Base-by-base conservation (phyloP, 345 rosid genomes). In the Microcos paniculata region DNA sequence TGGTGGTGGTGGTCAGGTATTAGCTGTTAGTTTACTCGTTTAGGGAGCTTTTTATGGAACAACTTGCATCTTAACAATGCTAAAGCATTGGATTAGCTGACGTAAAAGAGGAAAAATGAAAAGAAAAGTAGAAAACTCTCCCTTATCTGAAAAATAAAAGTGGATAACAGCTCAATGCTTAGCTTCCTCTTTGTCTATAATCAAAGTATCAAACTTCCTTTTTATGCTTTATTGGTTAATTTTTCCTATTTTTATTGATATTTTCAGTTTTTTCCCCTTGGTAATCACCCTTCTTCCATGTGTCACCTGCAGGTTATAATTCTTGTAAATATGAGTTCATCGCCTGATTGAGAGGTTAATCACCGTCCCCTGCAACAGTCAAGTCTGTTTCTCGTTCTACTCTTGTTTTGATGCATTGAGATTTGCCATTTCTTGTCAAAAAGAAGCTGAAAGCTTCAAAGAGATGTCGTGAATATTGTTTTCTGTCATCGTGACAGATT, bases 251-350 rank as follows among this genome's bases (percentile, higher is more conserved):
- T 0, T 56, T 55, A 55, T 8, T n/a, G 11, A 53, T n/a, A 10
- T 49, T 42, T 49, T 49, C 21, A 48, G 4, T 2, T 28, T 40
- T 56, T 38, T 31, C 15, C 23, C 24, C 30, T 63, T 4, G 2
- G 4, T 70, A 33, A 38, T 42, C 8, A 30, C 7, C 13, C 26
- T 58, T 6, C 21, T 23, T 75, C 53, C 5, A n/a, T 62, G 66
- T 21, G 5, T 82, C 8, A 19, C 21, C 26, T 69, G 86, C 85
- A 90, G 88, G 89, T 84, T 57, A 84, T 57, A 52, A 24, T 51
- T 68, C 85, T 77, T 88, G 94, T 80, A 80, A 45, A 1, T 85
- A 74, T 24, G 88, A 82, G 53, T 82, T 48, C 71, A 33, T 83
- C 26, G 46, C 85, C 35, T 87, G 71, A 78, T 75, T 42, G 26